Percentiles rank a stretch among this genome's conserved stretches.
Conservation (phyloP, 495 filamentous ascomycete species). For the Penicillium ochrochloron region DNA sequence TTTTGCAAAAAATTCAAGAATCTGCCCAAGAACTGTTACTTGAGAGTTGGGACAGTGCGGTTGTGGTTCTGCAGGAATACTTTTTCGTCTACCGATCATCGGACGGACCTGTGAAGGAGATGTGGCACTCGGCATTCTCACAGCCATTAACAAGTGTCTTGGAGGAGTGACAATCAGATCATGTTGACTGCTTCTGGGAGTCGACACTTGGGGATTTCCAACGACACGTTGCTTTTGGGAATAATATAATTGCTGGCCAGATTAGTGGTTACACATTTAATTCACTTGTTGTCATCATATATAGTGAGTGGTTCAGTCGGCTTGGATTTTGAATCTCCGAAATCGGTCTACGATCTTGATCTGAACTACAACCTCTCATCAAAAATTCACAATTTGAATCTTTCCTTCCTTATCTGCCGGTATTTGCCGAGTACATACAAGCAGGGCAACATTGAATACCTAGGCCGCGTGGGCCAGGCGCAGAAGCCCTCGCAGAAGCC, state of each 20-base stretch:
- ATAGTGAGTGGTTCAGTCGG: background rate
- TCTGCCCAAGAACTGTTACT: constrained; percentile 12
- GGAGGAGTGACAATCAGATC: background rate
- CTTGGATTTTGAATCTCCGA: too few species aligned
- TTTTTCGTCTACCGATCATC: constrained; percentile 21
- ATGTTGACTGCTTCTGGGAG: background rate
- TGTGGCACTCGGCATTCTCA: constrained; percentile 22
- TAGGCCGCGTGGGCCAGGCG: too few species aligned
- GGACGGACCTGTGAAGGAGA: constrained; percentile 18
- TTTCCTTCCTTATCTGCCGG: too few species aligned
- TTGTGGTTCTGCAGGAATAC: constrained; percentile 18
- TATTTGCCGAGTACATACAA: too few species aligned
- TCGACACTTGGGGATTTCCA: background rate
- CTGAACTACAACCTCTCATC: too few species aligned
- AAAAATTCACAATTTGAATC: too few species aligned
- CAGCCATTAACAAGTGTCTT: background rate
- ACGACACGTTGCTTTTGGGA: background rate
- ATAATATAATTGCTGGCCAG: background rate
- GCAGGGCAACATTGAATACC: too few species aligned
- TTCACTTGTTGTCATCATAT: background rate
- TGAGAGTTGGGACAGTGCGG: constrained; percentile 17
- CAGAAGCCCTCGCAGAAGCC: too few species aligned
- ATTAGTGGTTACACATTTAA: background rate
- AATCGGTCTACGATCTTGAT: too few species aligned
- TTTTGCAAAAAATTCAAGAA: constrained; percentile 13